These are phyloP conservation scores for Yamadazyma philogaea DNA, from an alignment of 805 yeast species.

Conservation along the genomic window DNA sequence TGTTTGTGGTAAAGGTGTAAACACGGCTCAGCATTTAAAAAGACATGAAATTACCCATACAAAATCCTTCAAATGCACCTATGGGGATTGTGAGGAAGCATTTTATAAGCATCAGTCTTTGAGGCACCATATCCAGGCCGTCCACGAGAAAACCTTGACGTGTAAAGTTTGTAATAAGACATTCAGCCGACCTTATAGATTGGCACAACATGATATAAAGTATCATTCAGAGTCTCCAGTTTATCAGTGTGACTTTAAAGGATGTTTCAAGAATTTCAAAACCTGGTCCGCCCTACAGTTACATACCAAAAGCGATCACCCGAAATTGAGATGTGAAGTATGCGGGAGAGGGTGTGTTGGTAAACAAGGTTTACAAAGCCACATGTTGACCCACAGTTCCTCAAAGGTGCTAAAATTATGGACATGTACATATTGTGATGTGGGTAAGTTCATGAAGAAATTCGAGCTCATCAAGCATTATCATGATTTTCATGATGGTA, in stretches of 20 bases:
- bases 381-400: constrained; percentile 66
- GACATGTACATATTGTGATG: constrained; percentile 59
- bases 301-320: constrained; percentile 72
- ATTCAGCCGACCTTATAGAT: constrained; percentile 61
- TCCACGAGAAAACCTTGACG: constrained; percentile 54
- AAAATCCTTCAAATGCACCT: constrained; percentile 55
- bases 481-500: constrained; percentile 43
- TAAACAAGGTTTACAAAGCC: constrained; percentile 63
- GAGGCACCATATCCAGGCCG: constrained; percentile 63
- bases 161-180: constrained; percentile 63
- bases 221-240: constrained; percentile 57
- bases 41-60: constrained; percentile 84
- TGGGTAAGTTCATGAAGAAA: constrained; percentile 51
- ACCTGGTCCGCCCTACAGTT: constrained; percentile 72
- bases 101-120: constrained; percentile 76
- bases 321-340: constrained; percentile 56
- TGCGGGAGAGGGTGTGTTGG: constrained; percentile 79
- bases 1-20: constrained; percentile 78
- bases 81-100: constrained; percentile 59
- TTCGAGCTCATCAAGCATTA: constrained; percentile 58
- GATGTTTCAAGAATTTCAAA: constrained; percentile 57
- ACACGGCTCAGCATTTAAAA: constrained; percentile 72
- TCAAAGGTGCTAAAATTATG: constrained; percentile 52
- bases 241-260: constrained; percentile 60
- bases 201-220: constrained; percentile 63